Percentiles rank a stretch among this genome's conserved stretches.
Evolutionary conservation across 306 rosid genomes (phyloP).

Genomic region (Pyrus pyrifolia): DNA sequence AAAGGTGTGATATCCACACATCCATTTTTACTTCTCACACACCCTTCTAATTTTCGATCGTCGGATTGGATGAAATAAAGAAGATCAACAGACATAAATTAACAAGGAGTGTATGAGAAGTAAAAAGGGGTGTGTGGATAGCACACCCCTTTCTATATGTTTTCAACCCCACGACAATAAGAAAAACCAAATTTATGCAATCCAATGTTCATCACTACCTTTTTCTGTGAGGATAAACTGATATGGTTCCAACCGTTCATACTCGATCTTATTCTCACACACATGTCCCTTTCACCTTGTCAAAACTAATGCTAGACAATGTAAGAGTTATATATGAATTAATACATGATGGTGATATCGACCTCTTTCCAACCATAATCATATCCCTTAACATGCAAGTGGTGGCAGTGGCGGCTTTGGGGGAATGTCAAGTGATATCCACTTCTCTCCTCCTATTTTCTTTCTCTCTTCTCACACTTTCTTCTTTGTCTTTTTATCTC

Average conservation of each 20-base stretch:
- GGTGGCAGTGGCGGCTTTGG: too few relatives aligned
- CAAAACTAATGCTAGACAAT: background rate
- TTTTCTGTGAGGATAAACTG: background rate
- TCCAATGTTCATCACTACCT: background rate
- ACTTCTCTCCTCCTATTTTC: too few relatives aligned
- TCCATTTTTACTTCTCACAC: too few relatives aligned
- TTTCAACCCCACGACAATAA: background rate
- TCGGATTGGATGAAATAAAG: too few relatives aligned
- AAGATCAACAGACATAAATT: too few relatives aligned
- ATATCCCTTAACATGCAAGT: background rate
- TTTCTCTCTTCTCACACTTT: too few relatives aligned
- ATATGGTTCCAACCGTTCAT: background rate
- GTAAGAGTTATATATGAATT: background rate
- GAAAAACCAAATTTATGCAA: background rate
- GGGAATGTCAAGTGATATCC: too few relatives aligned
- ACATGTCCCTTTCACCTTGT: constrained; percentile 1
- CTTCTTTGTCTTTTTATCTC: too few relatives aligned
- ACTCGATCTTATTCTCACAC: background rate
- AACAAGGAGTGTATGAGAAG: too few relatives aligned
- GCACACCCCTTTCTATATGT: background rate
- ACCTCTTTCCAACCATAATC: background rate
- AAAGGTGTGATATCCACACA: too few relatives aligned
- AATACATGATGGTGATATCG: background rate
- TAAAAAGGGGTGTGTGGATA: too few relatives aligned
- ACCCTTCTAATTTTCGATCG: too few relatives aligned